These are phyloP conservation scores for Teratosphaeria nubilosa DNA, from an alignment of 2,329 filamentous ascomycete species.

Conservation along the genomic window DNA sequence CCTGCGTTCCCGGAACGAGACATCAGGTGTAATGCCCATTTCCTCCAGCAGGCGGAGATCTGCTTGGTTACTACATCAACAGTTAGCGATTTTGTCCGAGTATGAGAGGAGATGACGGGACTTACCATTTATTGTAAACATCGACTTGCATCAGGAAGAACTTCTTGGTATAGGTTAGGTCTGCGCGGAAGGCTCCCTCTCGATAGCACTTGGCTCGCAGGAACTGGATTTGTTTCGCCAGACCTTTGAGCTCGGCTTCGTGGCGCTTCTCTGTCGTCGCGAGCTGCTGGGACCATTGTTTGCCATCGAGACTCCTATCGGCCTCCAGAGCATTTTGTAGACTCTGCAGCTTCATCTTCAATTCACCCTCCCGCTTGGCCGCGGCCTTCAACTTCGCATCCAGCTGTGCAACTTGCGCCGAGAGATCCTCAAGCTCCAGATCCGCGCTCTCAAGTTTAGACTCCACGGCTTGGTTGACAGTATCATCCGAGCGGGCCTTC, in stretches of 20 bases:
- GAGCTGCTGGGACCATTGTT: constrained; percentile 33
- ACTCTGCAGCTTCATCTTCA: constrained; percentile 24
- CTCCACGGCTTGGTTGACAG: constrained; percentile 27
- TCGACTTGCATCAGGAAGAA: constrained; percentile 71
- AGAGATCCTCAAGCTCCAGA: constrained; percentile 30
- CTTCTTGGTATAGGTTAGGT: constrained; percentile 77
- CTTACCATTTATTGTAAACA: constrained; percentile 83
- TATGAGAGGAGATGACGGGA: constrained; percentile 20
- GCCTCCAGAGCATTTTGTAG: constrained; percentile 10
- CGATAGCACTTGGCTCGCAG: constrained; percentile 71
- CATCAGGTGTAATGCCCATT: constrained; percentile 58
- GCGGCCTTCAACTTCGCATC: constrained; percentile 21
- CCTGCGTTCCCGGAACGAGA: constrained; percentile 30
- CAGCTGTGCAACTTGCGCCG: constrained; percentile 25
- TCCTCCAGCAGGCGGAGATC: constrained; percentile 76
- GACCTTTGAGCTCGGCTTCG: constrained; percentile 65
- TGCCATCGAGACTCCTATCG: constrained; percentile 13
- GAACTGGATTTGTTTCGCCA: constrained; percentile 85
- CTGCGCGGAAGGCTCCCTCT: constrained; percentile 68
- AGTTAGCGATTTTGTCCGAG: neutral
- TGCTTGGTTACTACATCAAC: constrained; percentile 65
- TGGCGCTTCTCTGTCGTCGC: constrained; percentile 60
- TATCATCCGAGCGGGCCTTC: constrained; percentile 17
- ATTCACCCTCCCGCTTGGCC: constrained; percentile 24
- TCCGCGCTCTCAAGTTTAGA: constrained; percentile 29